These are phyloP conservation scores for Penicillium sp. DNA, from an alignment of 2,329 filamentous ascomycete species.

Conservation along the genomic window DNA sequence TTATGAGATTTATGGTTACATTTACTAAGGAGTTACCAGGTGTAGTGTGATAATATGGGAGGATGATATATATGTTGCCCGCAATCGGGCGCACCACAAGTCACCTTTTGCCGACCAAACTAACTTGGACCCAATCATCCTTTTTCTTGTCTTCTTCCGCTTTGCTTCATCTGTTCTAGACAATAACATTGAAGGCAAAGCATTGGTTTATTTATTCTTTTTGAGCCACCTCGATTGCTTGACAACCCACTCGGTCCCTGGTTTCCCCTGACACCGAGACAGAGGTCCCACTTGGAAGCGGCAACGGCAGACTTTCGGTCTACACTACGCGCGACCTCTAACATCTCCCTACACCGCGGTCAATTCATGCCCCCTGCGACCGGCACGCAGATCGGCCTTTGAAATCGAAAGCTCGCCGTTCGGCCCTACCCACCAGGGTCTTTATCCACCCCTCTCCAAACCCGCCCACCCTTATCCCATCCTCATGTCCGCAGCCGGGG, in stretches of 20 bases:
- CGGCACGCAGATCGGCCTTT: conserved; percentile 21
- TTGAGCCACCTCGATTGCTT: not conserved
- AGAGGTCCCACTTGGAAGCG: conserved; percentile 24
- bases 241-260: conserved; percentile 21
- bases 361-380: conserved; percentile 22
- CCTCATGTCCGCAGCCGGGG: conserved; percentile 67
- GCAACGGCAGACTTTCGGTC: conserved; percentile 23
- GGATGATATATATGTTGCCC: not conserved
- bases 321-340: conserved; percentile 17
- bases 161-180: conserved; percentile 1
- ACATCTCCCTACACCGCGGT: conserved; percentile 22
- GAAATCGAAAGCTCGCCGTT: conserved; percentile 2
- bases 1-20: no score
- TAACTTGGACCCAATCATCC: conserved; percentile 15
- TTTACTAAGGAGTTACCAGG: not conserved
- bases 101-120: conserved; percentile 11
- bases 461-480: conserved; percentile 16
- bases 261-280: conserved; percentile 27
- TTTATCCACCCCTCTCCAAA: conserved; percentile 11
- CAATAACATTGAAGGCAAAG: not conserved
- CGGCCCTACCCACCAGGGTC: conserved; percentile 8
- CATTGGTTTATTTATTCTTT: not conserved
- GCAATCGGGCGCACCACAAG: conserved; percentile 11
- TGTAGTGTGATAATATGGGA: not conserved
- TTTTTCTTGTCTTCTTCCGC: not conserved